Base-by-base conservation (phyloP, 2,329 filamentous ascomycete genomes). In the Verticillium zaregamsianum region DNA sequence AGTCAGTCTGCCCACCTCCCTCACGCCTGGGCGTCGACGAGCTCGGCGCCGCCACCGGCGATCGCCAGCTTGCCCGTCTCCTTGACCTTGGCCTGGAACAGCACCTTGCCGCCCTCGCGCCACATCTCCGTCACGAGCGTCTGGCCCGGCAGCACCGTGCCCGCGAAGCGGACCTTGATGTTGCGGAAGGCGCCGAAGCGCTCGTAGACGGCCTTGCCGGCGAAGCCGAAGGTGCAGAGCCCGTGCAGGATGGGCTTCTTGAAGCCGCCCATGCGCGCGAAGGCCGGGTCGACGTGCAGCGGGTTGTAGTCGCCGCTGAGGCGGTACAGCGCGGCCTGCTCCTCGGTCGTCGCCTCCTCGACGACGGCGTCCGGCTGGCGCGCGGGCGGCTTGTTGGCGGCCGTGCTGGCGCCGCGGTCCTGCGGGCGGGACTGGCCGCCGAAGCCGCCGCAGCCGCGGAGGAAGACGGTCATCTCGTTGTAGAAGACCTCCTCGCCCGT, bases 291-390 rank as follows among this genome's bases (percentile, higher is more conserved):
- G 65, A 99, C 90, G 80, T 99, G 95, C 2, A 99, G 87, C 14
- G 95, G 95, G 82, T 99, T 98, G 73, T 94, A 90, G 78, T 99
- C 95, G 58, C 95, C 95, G 69, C 91, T 95, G 60, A 99, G 82
- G 49, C 95, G 88, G 84, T 99, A 99, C 61, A 99, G 78, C 11
- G 92, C 93, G 8, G 95, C 95, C 80, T 98, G 94, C 72, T 97
- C 93, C 70, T 93, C 90, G 0, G 86, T 90, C 5, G 95, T 98
- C 77, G 87, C 86, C 77, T 92, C 90, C 80, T 97, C 93, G 23
- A 93, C 86, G 1, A 96, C 88, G 15, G 86, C 85, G 70, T 98
- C 95, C 8, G 95, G 90, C 20, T 83, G 80, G 59, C 94, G 87
- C 71, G 86, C 80, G 1, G 95, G 95, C 31, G 91, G 86, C 75